Evolutionary conservation across 306 rosid species (phyloP).

Genomic region (Nissolia schottii): DNA sequence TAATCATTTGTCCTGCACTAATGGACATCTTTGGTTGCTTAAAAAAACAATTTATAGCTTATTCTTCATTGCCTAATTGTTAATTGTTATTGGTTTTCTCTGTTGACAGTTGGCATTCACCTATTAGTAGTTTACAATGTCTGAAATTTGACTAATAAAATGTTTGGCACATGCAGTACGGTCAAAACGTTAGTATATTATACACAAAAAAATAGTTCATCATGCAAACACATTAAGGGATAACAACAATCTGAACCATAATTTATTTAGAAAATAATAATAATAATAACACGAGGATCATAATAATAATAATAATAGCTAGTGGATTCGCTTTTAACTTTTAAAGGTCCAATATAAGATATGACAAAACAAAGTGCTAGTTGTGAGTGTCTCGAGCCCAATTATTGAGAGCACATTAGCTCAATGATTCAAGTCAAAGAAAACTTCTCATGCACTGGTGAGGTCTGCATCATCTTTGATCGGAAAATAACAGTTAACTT

Average conservation of each 20-base stretch:
- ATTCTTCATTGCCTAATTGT: neutral
- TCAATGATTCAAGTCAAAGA: conserved; percentile 16
- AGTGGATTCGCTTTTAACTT: conserved; percentile 8
- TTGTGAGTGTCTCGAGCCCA: conserved; percentile 2
- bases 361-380: conserved; percentile 7
- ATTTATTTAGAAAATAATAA: neutral
- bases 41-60: too few relatives aligned
- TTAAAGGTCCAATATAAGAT: neutral
- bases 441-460: conserved; percentile 3
- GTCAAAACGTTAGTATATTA: neutral
- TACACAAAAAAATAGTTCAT: neutral
- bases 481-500: neutral
- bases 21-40: too few relatives aligned
- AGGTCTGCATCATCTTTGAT: conserved; percentile 1
- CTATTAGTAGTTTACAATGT: neutral
- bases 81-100: too few relatives aligned
- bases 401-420: conserved; percentile 19
- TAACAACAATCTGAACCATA: neutral
- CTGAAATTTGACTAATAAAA: neutral
- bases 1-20: too few relatives aligned
- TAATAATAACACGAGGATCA: neutral
- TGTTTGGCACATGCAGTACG: neutral
- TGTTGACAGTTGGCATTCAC: neutral
- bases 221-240: neutral
- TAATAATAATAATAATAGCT: neutral